phyloP scores from a whole-genome alignment of 352 stramenopile genomes.

The Phytopythium montanum region DNA sequence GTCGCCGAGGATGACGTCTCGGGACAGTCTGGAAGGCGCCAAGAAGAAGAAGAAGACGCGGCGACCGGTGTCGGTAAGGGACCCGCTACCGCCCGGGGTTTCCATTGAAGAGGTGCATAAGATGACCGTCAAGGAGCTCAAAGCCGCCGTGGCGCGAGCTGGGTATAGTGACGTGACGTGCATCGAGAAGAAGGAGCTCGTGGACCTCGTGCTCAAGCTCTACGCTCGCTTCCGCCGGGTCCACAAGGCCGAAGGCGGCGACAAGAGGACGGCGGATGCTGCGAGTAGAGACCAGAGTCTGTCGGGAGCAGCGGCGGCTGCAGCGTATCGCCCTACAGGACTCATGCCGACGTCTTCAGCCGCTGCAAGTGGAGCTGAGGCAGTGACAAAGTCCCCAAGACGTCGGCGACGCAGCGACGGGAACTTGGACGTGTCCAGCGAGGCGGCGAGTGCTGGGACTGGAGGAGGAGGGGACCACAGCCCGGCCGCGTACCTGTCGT shows the following conservation, averaged over 20 bases:
- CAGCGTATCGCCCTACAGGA: slow-evolving; percentile 1
- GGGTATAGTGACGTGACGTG: slow-evolving; percentile 70
- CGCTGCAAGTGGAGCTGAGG: not conserved
- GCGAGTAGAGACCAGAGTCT: slow-evolving; percentile 2
- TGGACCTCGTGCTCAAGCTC: slow-evolving; percentile 81
- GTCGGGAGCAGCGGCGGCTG: not conserved
- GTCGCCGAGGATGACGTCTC: slow-evolving; percentile 17
- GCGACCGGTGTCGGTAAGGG: slow-evolving; percentile 35
- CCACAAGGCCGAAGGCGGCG: slow-evolving; percentile 27
- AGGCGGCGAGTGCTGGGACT: not conserved
- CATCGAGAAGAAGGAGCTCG: slow-evolving; percentile 80
- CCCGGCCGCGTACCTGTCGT: slow-evolving; percentile 5
- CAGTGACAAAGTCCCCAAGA: not conserved
- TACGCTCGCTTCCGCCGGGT: slow-evolving; percentile 61
- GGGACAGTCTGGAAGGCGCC: not conserved
- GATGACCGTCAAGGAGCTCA: slow-evolving; percentile 81
- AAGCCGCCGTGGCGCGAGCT: slow-evolving; percentile 60
- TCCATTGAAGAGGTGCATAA: slow-evolving; percentile 63
- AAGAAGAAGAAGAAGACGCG: slow-evolving; percentile 33
- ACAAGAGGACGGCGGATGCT: not conserved
- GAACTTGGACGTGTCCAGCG: slow-evolving; percentile 2
- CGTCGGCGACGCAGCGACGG: slow-evolving; percentile 6
- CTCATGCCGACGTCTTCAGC: slow-evolving; percentile 5
- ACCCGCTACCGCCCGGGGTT: slow-evolving; percentile 46
- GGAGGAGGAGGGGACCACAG: not conserved